Evolutionary conservation across 768 basidiomycete species (phyloP).

Genomic region (Strobilomyces confusus): DNA sequence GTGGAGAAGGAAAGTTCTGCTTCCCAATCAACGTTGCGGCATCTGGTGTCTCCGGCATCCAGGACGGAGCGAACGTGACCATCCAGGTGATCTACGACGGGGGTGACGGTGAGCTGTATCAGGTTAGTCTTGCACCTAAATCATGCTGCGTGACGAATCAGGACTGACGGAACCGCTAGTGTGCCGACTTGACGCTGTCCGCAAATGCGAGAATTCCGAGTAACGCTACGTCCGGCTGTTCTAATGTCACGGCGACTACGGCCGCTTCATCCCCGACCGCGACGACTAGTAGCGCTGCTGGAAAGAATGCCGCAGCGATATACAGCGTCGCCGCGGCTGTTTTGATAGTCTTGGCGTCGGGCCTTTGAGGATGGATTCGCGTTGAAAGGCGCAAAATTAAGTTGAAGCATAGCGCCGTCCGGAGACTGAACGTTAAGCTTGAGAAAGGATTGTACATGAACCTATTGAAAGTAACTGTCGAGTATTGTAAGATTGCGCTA

Average conservation of each 20-base stretch:
- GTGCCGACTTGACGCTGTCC: slow-evolving; percentile 73
- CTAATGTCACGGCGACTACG: slow-evolving; percentile 28
- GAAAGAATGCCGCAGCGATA: slow-evolving; percentile 11
- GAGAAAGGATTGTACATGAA: not conserved
- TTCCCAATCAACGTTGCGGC: slow-evolving; percentile 58
- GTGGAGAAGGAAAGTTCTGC: slow-evolving; percentile 62
- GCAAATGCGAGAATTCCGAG: slow-evolving; percentile 47
- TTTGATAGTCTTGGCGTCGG: slow-evolving; percentile 8
- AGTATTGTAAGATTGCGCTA: too few relatives aligned
- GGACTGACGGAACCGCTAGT: slow-evolving; percentile 40
- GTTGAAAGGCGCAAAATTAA: not conserved
- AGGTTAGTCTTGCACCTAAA: slow-evolving; percentile 37
- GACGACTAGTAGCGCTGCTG: slow-evolving; percentile 15
- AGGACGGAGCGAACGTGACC: slow-evolving; percentile 69
- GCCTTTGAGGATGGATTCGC: slow-evolving; percentile 9
- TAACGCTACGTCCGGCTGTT: slow-evolving; percentile 33
- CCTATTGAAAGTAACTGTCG: too few relatives aligned
- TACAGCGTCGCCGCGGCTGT: slow-evolving; percentile 7
- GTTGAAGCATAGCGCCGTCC: not conserved
- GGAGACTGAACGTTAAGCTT: not conserved
- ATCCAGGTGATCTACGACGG: slow-evolving; percentile 65
- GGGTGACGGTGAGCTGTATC: slow-evolving; percentile 69
- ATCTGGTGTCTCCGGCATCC: slow-evolving; percentile 45
- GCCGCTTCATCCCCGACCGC: slow-evolving; percentile 12
- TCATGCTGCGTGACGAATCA: not conserved